A percentile compares a stretch with the other conserved stretches of the same genome.
Conservation (phyloP, 2,329 filamentous ascomycete genomes). For the Corynespora cassiicola region DNA sequence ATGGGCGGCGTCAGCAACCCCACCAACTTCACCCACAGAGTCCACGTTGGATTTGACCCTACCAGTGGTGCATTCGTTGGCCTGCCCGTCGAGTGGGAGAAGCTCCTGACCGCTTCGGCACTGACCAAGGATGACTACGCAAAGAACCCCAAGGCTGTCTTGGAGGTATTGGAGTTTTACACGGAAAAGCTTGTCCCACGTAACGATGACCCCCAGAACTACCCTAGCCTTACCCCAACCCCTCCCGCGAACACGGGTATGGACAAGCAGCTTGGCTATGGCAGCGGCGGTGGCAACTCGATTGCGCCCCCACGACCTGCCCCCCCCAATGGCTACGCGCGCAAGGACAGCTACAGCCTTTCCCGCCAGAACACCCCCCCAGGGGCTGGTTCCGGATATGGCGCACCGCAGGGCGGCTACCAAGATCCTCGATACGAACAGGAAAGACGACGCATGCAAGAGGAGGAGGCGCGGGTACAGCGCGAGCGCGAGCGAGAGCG, state of each 20-base stretch:
- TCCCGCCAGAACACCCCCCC: conserved; percentile 40
- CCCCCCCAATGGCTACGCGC: conserved; percentile 49
- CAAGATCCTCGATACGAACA: conserved; percentile 40
- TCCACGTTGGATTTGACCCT: conserved; percentile 97
- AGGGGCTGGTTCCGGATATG: conserved; percentile 34
- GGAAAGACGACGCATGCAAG: conserved; percentile 40
- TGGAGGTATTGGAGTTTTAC: conserved; percentile 85
- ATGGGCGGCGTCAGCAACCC: conserved; percentile 99
- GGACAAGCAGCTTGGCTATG: conserved; percentile 58
- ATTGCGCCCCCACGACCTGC: conserved; percentile 57
- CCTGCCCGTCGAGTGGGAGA: conserved; percentile 94
- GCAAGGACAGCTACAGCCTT: conserved; percentile 54
- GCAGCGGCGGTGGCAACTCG: conserved; percentile 49
- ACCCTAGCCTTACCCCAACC: conserved; percentile 71
- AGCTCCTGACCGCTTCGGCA: conserved; percentile 91
- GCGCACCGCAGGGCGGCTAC: conserved; percentile 37
- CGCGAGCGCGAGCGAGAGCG: conserved; percentile 47
- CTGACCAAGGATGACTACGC: conserved; percentile 99
- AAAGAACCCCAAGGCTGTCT: conserved; percentile 77
- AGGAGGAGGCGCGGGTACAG: conserved; percentile 49
- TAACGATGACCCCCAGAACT: conserved; percentile 73
- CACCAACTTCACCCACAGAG: conserved; percentile 95
- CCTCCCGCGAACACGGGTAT: conserved; percentile 59
- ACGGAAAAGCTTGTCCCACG: conserved; percentile 79
- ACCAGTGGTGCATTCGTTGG: conserved; percentile 95